These are phyloP conservation scores for maize (Zea mays) DNA, from an alignment of 176 grass and related monocot genomes.

Conservation along the genomic window Zm-B73-REFERENCE-NAM-5.0 NC_050105.1:149706001-149706500, in stretches of 20 bases:
- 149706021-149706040: conserved; percentile 3
- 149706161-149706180: neutral
- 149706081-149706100: neutral
- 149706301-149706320: conserved; percentile 86
- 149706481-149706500: conserved; percentile 16
- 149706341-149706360: conserved; percentile 56
- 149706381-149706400: conserved; percentile 80
- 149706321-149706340: conserved; percentile 66
- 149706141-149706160: neutral
- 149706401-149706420: conserved; percentile 83
- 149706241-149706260: neutral
- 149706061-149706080: conserved; percentile 8
- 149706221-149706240: neutral
- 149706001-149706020: neutral
- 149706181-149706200: neutral
- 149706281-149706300: conserved; percentile 87
- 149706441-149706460: neutral
- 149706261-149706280: conserved; percentile 14
- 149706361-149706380: conserved; percentile 67
- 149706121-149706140: neutral
- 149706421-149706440: conserved; percentile 48
- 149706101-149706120: neutral
- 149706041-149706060: neutral
- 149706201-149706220: neutral
- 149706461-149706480: neutral